A percentile compares a stretch with the other conserved stretches of the same genome.
phyloP scores from a whole-genome alignment of 768 basidiomycete genomes.

The Collybiopsis confluens region DNA sequence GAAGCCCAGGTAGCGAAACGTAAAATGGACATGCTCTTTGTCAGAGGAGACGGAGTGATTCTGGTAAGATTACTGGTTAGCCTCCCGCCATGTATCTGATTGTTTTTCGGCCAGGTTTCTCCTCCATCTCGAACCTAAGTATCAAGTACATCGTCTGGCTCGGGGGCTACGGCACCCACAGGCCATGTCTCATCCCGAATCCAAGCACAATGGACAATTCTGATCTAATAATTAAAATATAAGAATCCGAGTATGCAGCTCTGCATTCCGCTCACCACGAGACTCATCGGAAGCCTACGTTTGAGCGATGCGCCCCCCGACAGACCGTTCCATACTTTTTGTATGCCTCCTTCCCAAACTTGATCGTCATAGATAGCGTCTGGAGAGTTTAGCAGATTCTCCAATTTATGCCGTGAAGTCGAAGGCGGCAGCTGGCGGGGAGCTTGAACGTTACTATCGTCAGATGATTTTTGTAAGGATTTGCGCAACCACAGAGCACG shows the following conservation, averaged over 20 bases:
- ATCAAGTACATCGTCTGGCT: conserved; percentile 50
- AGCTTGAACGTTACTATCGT: too few relatives aligned
- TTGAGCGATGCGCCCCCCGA: conserved; percentile 54
- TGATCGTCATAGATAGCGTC: conserved; percentile 45
- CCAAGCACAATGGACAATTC: conserved; percentile 73
- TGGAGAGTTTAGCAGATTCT: conserved; percentile 43
- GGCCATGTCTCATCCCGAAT: conserved; percentile 78
- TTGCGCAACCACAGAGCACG: conserved; percentile 56
- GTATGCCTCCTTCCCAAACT: conserved; percentile 53
- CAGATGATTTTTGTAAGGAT: conserved; percentile 18
- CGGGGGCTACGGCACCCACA: conserved; percentile 50
- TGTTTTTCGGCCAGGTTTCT: conserved; percentile 51
- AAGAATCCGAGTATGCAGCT: background rate
- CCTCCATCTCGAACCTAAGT: conserved; percentile 63
- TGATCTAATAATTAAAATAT: conserved; percentile 43
- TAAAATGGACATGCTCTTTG: conserved; percentile 97
- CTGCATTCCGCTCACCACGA: conserved; percentile 49
- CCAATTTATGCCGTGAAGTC: conserved; percentile 42
- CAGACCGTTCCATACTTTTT: conserved; percentile 63
- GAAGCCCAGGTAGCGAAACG: conserved; percentile 75
- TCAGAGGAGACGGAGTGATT: conserved; percentile 95
- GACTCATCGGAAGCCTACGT: conserved; percentile 53
- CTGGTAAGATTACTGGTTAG: conserved; percentile 50
- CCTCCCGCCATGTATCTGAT: conserved; percentile 8
- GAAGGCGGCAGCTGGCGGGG: conserved; percentile 23